Conservation (phyloP, 257 asterid genomes). For the Primulina huaijiensis region DNA sequence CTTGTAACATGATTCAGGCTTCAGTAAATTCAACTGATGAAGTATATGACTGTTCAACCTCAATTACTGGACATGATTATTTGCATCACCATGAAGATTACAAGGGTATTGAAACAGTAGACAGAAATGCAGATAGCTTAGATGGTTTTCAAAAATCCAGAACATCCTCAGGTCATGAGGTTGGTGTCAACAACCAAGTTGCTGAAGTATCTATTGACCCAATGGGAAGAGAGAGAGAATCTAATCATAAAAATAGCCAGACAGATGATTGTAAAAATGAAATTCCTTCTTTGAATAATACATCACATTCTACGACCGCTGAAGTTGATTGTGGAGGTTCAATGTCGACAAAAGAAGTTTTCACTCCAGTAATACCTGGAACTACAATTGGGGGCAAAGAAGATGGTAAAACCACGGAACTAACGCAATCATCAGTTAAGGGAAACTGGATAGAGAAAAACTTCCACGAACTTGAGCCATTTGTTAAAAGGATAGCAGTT, state of each 20-base stretch:
- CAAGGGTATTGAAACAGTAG: constrained; percentile 27
- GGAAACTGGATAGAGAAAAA: constrained; percentile 82
- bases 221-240: constrained; percentile 26
- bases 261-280: constrained; percentile 22
- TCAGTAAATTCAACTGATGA: constrained; percentile 28
- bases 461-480: constrained; percentile 78
- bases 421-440: constrained; percentile 28
- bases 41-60: constrained; percentile 23
- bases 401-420: constrained; percentile 31
- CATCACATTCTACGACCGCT: constrained; percentile 26
- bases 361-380: constrained; percentile 32
- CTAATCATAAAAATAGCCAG: constrained; percentile 23
- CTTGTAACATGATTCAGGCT: constrained; percentile 24
- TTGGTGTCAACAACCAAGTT: constrained; percentile 21
- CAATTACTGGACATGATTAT: constrained; percentile 23
- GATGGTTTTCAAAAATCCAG: constrained; percentile 28
- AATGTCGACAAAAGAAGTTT: constrained; percentile 19
- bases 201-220: constrained; percentile 25
- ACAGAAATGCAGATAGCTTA: constrained; percentile 23
- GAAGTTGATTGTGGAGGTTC: constrained; percentile 26
- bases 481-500: constrained; percentile 56
- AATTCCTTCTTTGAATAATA: constrained; percentile 16
- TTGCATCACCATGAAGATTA: constrained; percentile 22
- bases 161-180: constrained; percentile 32
- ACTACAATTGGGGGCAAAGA: constrained; percentile 27